Conservation (phyloP, 2,329 filamentous ascomycete genomes). For the Neonectria faginata region DNA sequence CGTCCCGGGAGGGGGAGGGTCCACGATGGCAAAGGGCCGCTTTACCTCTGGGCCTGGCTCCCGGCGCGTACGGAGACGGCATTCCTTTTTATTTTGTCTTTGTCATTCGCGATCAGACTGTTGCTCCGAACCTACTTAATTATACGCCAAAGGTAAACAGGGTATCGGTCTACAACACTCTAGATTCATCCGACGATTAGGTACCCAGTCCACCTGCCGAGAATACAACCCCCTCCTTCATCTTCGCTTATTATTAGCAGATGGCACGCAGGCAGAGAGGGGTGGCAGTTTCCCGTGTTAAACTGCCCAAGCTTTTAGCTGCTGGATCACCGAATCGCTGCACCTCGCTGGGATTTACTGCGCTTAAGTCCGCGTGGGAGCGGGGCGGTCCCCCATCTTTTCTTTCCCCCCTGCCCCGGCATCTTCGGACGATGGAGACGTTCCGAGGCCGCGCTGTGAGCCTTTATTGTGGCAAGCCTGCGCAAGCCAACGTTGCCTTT, state of each 20-base stretch:
- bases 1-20: slow-evolving; percentile 32
- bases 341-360: slow-evolving; percentile 38
- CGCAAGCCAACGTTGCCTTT: not conserved
- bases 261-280: not conserved
- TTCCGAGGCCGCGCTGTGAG: slow-evolving; percentile 26
- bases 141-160: not conserved
- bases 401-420: slow-evolving; percentile 21
- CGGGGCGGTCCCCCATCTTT: slow-evolving; percentile 28
- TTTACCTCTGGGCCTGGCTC: no score
- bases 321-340: not conserved
- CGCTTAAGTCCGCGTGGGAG: slow-evolving; percentile 40
- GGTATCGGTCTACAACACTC: not conserved
- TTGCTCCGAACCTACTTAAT: not conserved
- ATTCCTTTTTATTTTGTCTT: not conserved
- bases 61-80: not conserved
- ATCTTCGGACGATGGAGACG: slow-evolving; percentile 34
- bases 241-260: not conserved
- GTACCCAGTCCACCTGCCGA: no score
- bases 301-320: no score
- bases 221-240: not conserved
- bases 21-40: slow-evolving; percentile 26
- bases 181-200: not conserved
- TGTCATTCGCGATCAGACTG: not conserved
- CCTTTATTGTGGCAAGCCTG: not conserved
- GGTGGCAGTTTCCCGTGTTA: not conserved